These are phyloP conservation scores for Lenwebbia sp. DNA, from an alignment of 345 rosid species.

Conservation along the genomic window DNA sequence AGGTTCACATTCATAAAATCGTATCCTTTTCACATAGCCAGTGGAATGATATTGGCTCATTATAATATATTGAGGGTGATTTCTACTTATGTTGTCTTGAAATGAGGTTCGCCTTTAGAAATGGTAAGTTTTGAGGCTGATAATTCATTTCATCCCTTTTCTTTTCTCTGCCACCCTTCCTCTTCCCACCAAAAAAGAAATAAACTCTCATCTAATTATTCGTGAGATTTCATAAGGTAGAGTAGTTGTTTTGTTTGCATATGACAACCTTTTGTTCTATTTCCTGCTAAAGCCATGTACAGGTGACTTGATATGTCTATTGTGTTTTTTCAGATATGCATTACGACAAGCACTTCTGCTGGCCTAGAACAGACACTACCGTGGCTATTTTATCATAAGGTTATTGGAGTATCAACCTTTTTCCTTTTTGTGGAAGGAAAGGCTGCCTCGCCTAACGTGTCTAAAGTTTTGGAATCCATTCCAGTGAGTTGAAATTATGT, in stretches of 20 bases:
- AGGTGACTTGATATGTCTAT: not conserved
- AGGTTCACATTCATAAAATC: not conserved
- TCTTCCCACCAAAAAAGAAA: not conserved
- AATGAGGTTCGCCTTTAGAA: not conserved
- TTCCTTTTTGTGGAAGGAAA: slow-evolving; percentile 92
- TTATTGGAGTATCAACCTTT: slow-evolving; percentile 75
- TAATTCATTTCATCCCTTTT: not conserved
- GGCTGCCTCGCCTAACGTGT: slow-evolving; percentile 64
- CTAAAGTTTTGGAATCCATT: slow-evolving; percentile 65
- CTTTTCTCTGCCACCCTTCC: not conserved
- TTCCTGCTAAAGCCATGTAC: not conserved
- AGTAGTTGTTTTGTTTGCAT: not conserved
- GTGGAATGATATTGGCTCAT: not conserved
- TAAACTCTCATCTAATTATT: not conserved
- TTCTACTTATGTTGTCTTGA: not conserved
- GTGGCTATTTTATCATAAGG: slow-evolving; percentile 89
- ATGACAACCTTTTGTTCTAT: not conserved
- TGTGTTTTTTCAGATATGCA: slow-evolving; percentile 44
- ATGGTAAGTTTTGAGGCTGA: not conserved
- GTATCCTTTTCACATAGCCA: not conserved
- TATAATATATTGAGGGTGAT: not conserved
- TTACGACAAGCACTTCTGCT: slow-evolving; percentile 86
- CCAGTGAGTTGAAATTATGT: slow-evolving; percentile 20
- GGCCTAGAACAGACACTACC: slow-evolving; percentile 85
- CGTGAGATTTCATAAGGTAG: not conserved